phyloP scores from a whole-genome alignment of 345 rosid species.

The Erysimum cheiranthoides region DNA sequence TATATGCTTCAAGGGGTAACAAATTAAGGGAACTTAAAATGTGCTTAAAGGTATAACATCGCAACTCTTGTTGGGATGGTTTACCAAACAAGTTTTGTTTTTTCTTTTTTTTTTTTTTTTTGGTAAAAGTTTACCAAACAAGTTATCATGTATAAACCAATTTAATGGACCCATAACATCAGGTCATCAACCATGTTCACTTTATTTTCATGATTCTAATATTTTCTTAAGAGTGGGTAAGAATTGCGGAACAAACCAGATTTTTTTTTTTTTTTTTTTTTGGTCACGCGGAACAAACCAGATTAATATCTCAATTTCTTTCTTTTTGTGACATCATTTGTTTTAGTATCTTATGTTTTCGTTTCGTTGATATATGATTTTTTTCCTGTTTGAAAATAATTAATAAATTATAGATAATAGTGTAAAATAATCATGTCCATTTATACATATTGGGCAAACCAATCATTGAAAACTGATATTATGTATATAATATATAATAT shows the following conservation, averaged over 20 bases:
- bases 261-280: too few relatives aligned
- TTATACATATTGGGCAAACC: conserved; percentile 1
- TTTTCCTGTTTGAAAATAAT: neutral
- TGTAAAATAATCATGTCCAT: neutral
- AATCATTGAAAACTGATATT: conserved; percentile 20
- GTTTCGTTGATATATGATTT: neutral
- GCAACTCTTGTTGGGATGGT: conserved; percentile 26
- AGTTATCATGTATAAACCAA: conserved; percentile 8
- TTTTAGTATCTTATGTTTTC: conserved; percentile 23
- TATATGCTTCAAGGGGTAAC: neutral
- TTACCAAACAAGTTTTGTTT: too few relatives aligned
- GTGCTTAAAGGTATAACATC: too few relatives aligned
- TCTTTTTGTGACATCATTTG: neutral
- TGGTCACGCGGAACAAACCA: too few relatives aligned
- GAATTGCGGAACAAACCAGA: neutral
- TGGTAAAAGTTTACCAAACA: conserved; percentile 33
- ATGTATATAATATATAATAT: too few relatives aligned
- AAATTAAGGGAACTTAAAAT: neutral
- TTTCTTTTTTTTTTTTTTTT: too few relatives aligned
- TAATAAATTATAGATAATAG: neutral
- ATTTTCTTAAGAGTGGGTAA: conserved; percentile 23
- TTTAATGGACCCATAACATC: conserved; percentile 38
- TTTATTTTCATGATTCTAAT: conserved; percentile 15
- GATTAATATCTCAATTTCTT: conserved; percentile 1
- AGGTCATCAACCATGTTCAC: conserved; percentile 30